phyloP scores from a whole-genome alignment of 2,329 filamentous ascomycete species.

The Knufia petricola region DNA sequence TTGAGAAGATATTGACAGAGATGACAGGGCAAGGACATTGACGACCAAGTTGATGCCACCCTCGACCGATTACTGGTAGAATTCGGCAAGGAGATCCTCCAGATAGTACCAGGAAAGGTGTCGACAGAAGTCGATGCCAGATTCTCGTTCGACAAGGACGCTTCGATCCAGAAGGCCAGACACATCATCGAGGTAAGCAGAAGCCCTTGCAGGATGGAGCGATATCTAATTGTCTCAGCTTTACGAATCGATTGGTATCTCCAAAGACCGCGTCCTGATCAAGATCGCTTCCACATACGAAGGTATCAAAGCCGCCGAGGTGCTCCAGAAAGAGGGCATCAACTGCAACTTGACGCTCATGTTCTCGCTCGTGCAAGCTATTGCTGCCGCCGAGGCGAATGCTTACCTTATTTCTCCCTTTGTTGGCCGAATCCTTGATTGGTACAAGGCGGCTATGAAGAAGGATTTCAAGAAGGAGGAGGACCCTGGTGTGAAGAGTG shows the following conservation, averaged over 20 bases:
- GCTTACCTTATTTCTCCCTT: slow-evolving; percentile 99
- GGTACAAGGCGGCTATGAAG: slow-evolving; percentile 95
- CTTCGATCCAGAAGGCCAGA: slow-evolving; percentile 87
- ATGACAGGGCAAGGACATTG: slow-evolving; percentile 48
- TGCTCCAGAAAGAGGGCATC: slow-evolving; percentile 88
- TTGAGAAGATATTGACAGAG: background rate
- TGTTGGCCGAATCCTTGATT: slow-evolving; percentile 97
- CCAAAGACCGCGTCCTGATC: slow-evolving; percentile 92
- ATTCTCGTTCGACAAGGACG: slow-evolving; percentile 91
- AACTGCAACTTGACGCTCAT: slow-evolving; percentile 99
- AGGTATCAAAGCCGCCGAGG: slow-evolving; percentile 96
- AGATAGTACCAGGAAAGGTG: slow-evolving; percentile 96
- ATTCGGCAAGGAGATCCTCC: slow-evolving; percentile 95
- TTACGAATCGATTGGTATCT: slow-evolving; percentile 84
- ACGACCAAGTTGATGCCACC: slow-evolving; percentile 78
- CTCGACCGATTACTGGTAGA: slow-evolving; percentile 92
- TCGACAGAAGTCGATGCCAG: slow-evolving; percentile 96
- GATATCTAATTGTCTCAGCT: slow-evolving; percentile 48
- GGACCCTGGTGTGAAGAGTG: slow-evolving; percentile 92
- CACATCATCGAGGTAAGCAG: slow-evolving; percentile 82
- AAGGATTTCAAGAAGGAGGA: slow-evolving; percentile 83
- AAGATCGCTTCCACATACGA: slow-evolving; percentile 99
- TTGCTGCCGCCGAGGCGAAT: slow-evolving; percentile 86
- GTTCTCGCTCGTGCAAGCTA: slow-evolving; percentile 93
- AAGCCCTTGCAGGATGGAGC: no score